Base-by-base conservation (phyloP, 345 rosid species). In the Ceriops zippeliana region DNA sequence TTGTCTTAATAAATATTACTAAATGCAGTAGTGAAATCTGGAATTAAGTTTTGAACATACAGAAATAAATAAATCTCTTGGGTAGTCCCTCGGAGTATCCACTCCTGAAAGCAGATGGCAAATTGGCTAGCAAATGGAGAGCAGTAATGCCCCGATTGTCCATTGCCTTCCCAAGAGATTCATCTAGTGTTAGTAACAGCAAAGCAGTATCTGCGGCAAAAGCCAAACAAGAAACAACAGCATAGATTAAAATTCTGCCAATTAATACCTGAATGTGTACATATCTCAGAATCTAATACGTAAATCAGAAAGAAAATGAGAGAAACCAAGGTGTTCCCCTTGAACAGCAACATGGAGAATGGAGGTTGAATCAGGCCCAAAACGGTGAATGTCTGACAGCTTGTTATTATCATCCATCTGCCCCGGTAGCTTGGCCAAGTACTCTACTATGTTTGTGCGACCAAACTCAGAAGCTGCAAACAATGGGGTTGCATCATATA, bases 291-390 rank as follows among this genome's bases (percentile, higher is more conserved):
- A 42, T 13, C 49, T 42, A 42, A 42, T 3, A 2, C 1, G 49
- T 42, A 11, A 22, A 42, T 21, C 26, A 32, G 9, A 34, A 28
- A 62, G 49, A 10, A n/a, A 62, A 11, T 30, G 52, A 58, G 46
- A 49, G 6, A 47, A n/a, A 80, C 80, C 79, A 17, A 37, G 65
- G 53, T 81, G 75, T 27, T 71, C 72, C 26, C 78, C 65, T 9
- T 78, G 58, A 52, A 78, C 69, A 7, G 82, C 65, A 30, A 58
- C 62, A 34, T 78, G 79, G 61, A 81, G 76, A 54, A 81, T 67
- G 24, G 66, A 70, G 52, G 72, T n/a, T 16, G 34, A 8, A 58
- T 81, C 79, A 26, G 10, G 59, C 59, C 59, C 10, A 20, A 10
- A 17, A 6, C 59, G 59, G 6, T 56, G 59, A 56, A 22, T 56